phyloP scores from a whole-genome alignment of 371 early-diverging fungal species.

The Saksenaea vasiformis region DNA sequence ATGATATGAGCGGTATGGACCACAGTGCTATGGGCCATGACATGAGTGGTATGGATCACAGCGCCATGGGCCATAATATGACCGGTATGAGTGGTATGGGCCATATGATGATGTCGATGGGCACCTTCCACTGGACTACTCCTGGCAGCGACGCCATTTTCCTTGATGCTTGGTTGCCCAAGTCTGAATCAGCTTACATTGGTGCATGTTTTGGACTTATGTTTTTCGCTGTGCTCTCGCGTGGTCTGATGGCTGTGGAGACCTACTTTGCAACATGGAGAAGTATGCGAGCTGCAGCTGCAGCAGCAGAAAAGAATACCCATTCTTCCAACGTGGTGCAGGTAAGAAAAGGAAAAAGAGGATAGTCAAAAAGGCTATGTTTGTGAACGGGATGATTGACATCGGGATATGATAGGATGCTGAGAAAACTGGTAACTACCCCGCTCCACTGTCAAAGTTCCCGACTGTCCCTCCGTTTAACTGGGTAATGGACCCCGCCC shows the following conservation, averaged over 20 bases:
- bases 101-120: constrained; percentile 37
- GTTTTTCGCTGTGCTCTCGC: constrained; percentile 49
- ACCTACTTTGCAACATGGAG: constrained; percentile 49
- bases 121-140: constrained; percentile 47
- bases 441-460: constrained; percentile 16
- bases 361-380: not conserved
- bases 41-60: constrained; percentile 18
- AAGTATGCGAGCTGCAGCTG: not conserved
- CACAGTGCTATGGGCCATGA: constrained; percentile 3
- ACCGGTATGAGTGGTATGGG: constrained; percentile 8
- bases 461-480: constrained; percentile 53
- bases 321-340: not conserved
- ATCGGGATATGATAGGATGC: not conserved
- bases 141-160: constrained; percentile 39
- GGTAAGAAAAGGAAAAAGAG: constrained; percentile 8
- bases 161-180: constrained; percentile 44
- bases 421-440: constrained; percentile 14
- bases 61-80: constrained; percentile 11
- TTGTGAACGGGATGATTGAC: not conserved
- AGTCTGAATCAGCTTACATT: constrained; percentile 55
- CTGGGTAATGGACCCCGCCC: constrained; percentile 53
- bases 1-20: constrained; percentile 24
- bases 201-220: constrained; percentile 61
- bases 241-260: constrained; percentile 53
- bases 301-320: not conserved